Conservation (phyloP, 345 rosid species). For the Mercurialis annua region DNA sequence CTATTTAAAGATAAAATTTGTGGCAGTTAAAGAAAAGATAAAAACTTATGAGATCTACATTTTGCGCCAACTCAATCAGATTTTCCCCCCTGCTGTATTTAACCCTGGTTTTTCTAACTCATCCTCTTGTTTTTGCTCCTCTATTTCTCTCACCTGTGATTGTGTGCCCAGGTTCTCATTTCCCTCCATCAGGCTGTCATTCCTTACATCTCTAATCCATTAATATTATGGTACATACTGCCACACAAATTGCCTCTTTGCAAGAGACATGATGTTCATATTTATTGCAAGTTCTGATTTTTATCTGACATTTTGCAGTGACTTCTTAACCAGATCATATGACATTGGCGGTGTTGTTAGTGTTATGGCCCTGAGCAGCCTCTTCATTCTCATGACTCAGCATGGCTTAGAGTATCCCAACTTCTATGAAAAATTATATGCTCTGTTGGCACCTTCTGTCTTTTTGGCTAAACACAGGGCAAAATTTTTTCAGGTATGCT, state of each 20-base stretch:
- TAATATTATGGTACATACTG: slow-evolving; percentile 68
- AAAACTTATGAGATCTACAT: background rate
- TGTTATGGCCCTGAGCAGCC: slow-evolving; percentile 93
- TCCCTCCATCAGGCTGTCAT: slow-evolving; percentile 72
- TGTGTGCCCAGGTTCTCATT: slow-evolving; percentile 64
- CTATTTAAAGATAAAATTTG: too few relatives aligned
- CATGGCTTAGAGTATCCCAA: slow-evolving; percentile 90
- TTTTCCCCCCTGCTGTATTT: background rate
- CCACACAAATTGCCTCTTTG: background rate
- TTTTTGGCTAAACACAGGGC: slow-evolving; percentile 91
- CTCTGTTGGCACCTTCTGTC: slow-evolving; percentile 69
- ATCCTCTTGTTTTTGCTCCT: background rate
- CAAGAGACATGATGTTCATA: background rate
- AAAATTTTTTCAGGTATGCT: slow-evolving; percentile 76
- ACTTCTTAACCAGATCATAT: slow-evolving; percentile 86
- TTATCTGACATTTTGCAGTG: slow-evolving; percentile 47
- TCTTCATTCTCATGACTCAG: slow-evolving; percentile 82
- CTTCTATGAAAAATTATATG: slow-evolving; percentile 83
- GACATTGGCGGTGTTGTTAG: slow-evolving; percentile 95
- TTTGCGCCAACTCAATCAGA: background rate
- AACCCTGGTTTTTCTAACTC: background rate
- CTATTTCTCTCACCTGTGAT: background rate
- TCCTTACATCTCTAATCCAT: slow-evolving; percentile 70
- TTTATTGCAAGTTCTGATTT: slow-evolving; percentile 11
- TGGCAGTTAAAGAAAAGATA: too few relatives aligned